Conservation (phyloP, 352 stramenopile genomes). For the Phytophthora pistaciae region DNA sequence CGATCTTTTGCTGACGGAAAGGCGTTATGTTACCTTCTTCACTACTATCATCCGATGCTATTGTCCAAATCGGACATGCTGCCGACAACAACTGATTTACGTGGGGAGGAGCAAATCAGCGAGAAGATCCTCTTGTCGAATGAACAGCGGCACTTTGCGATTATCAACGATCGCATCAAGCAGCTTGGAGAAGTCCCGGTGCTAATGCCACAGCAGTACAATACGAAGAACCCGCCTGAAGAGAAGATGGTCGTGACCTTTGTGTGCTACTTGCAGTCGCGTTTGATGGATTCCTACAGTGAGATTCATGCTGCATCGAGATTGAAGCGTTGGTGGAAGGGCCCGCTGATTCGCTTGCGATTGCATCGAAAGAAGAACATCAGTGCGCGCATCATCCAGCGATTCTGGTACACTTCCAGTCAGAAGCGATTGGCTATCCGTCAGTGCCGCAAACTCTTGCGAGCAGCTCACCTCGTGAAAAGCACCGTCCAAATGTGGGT, state of each 20-base stretch:
- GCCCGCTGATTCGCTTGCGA: conserved; percentile 56
- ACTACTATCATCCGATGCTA: conserved; percentile 96
- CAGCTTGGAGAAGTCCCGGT: conserved; percentile 94
- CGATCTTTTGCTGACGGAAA: conserved; percentile 94
- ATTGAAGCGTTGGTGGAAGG: conserved; percentile 90
- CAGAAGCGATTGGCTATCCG: conserved; percentile 76
- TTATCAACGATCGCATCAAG: conserved; percentile 91
- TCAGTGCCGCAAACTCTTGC: conserved; percentile 69
- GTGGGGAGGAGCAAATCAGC: conserved; percentile 22
- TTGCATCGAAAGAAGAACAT: conserved; percentile 70
- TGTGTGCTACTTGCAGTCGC: conserved; percentile 94
- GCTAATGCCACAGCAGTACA: conserved; percentile 86
- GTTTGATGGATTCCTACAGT: conserved; percentile 93
- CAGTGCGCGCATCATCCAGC: conserved; percentile 68
- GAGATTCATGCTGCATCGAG: conserved; percentile 92
- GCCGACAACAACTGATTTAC: conserved; percentile 50
- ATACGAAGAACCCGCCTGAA: conserved; percentile 92
- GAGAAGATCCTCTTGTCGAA: conserved; percentile 56
- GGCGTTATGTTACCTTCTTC: conserved; percentile 93
- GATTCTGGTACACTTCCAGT: conserved; percentile 87
- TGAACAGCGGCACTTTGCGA: conserved; percentile 87
- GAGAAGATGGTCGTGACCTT: conserved; percentile 96
- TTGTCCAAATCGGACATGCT: conserved; percentile 75
- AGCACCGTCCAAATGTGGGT: conserved; percentile 39
- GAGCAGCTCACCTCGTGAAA: conserved; percentile 68